Base-by-base conservation (phyloP, 139 green algal species). In the Coelastrella sp. region DNA sequence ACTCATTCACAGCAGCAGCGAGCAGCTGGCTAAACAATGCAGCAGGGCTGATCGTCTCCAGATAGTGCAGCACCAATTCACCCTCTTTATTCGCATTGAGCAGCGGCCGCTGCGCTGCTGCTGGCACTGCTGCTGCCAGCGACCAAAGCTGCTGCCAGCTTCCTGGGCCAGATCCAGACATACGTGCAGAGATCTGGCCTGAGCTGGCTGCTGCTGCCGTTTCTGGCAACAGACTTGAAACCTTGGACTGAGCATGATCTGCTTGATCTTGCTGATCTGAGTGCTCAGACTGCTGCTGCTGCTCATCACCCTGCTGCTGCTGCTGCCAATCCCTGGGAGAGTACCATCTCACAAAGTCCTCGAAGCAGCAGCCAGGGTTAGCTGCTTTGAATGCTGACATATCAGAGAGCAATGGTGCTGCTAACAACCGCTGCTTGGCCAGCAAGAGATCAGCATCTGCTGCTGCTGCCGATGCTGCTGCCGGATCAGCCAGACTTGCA, bases 361-460 rank as follows among this genome's bases (percentile, higher is more conserved):
- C 93, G 17, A 99, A 92, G 20, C 92, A 85, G 71, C 92, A 93
- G 5, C 95, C 94, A 8, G 96, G 96, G 90, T 99, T 99, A 74
- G 96, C 97, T 5, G 97, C 97, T 92, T 99, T 99, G 95, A 99
- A 99, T 0, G 97, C 96, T 2, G 95, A 91, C 96, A 99, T 99
- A 92, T 98, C 96, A 5, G 92, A 93, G 2, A 89, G 23, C 68
- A 98, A 93, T 81, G 95, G 86, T 54, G 92, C 90, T 0, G 92
- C 93, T 83, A 94, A 83, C 90, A 97, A 75, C 4, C 90, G 89
- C 86, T 54, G 80, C 90, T 61, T 68, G 22, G 71, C 22, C 61
- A 86, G 47, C 66, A 86, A n/a, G 47, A 86, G 14, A 13, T 79
- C 77, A 13, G 84, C 54, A 7, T 61, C 74, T 61, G 89, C 89